A percentile compares a stretch with the other conserved stretches of the same genome.
phyloP scores from a whole-genome alignment of 75 land plant species.

The Pinus tabuliformis region DNA sequence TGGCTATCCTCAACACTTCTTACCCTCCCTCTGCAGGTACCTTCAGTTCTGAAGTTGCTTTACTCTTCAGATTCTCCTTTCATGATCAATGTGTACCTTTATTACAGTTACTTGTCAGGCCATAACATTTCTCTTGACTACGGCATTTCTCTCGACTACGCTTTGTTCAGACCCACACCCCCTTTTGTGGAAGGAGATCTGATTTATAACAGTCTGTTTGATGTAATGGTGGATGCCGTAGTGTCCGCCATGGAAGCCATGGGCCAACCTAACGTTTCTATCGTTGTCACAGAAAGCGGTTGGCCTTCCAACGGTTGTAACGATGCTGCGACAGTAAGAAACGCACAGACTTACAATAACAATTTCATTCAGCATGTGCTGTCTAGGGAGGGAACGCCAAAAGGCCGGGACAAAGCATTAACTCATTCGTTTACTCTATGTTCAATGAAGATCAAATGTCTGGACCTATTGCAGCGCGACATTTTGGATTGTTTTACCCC shows the following conservation, averaged over 20 bases:
- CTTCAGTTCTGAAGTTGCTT: slow-evolving; percentile 13
- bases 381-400: slow-evolving; percentile 22
- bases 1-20: slow-evolving; percentile 11
- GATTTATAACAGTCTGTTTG: too few species aligned
- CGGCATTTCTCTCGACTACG: slow-evolving; percentile 14
- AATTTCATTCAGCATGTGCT: slow-evolving; percentile 29
- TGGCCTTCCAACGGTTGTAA: slow-evolving; percentile 42
- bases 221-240: slow-evolving; percentile 37
- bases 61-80: slow-evolving; percentile 8
- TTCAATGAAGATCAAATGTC: slow-evolving; percentile 20
- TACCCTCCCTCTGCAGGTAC: slow-evolving; percentile 35
- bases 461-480: slow-evolving; percentile 11
- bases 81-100: slow-evolving; percentile 52
- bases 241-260: slow-evolving; percentile 30
- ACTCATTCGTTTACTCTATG: slow-evolving; percentile 19
- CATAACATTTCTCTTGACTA: not conserved
- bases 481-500: slow-evolving; percentile 21
- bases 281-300: slow-evolving; percentile 47
- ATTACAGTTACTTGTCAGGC: slow-evolving; percentile 29
- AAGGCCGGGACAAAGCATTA: slow-evolving; percentile 11
- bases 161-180: slow-evolving; percentile 11
- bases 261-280: slow-evolving; percentile 7
- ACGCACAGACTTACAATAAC: slow-evolving; percentile 37
- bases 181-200: slow-evolving; percentile 1
- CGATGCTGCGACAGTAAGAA: slow-evolving; percentile 24